Evolutionary conservation across 2,329 filamentous ascomycete species (phyloP).

Genomic region (Westerdykella aurantiaca): DNA sequence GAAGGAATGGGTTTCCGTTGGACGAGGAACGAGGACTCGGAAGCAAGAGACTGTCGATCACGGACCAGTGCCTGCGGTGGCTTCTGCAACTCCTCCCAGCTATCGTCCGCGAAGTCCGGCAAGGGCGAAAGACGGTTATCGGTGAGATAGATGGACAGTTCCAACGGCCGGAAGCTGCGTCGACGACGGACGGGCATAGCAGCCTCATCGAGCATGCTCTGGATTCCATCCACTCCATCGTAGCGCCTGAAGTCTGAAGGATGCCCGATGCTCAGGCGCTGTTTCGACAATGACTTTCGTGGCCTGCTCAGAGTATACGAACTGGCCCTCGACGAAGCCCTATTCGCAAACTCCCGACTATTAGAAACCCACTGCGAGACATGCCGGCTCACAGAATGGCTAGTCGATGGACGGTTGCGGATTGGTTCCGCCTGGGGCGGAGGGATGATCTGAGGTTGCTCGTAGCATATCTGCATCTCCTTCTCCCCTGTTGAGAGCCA

Average conservation of each 20-base stretch:
- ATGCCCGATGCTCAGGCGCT: conserved; percentile 30
- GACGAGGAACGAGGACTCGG: conserved; percentile 22
- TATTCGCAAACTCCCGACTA: conserved; percentile 31
- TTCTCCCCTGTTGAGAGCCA: conserved; percentile 11
- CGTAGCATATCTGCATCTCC: conserved; percentile 29
- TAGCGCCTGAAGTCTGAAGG: conserved; percentile 35
- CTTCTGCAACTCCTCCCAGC: conserved; percentile 27
- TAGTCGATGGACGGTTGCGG: conserved; percentile 28
- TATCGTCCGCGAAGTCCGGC: conserved; percentile 32
- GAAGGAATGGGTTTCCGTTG: conserved; percentile 31
- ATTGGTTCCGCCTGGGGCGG: conserved; percentile 27
- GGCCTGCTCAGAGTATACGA: conserved; percentile 27
- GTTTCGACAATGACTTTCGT: conserved; percentile 24
- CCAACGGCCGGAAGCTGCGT: conserved; percentile 35
- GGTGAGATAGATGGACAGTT: conserved; percentile 37
- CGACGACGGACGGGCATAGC: conserved; percentile 27
- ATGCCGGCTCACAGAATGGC: conserved; percentile 31
- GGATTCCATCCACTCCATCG: conserved; percentile 23
- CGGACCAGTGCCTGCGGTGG: conserved; percentile 32
- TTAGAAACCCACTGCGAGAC: conserved; percentile 34
- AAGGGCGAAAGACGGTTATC: conserved; percentile 35
- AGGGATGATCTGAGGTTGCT: conserved; percentile 26
- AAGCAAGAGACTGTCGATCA: conserved; percentile 23
- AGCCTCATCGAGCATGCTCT: conserved; percentile 30
- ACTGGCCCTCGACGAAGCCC: conserved; percentile 32